Percentiles rank a stretch among this genome's conserved stretches.
These are phyloP conservation scores for Setaria viridis DNA, from an alignment of 202 grass and related monocot genomes.

Conservation along the genomic window DNA sequence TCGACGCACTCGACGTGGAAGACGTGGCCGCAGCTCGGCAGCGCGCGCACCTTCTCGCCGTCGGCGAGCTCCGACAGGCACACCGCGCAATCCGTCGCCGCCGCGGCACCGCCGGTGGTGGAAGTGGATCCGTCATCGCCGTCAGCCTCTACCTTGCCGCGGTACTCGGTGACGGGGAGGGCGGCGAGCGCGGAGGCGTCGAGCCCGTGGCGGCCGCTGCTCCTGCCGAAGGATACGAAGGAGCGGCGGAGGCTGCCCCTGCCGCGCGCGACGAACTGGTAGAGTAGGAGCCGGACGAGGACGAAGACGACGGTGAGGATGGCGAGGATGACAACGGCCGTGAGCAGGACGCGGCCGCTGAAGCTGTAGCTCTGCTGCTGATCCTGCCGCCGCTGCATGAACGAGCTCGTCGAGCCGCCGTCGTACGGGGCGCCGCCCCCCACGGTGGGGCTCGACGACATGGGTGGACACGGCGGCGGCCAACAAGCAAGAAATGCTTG, in stretches of 20 bases:
- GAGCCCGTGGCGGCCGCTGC: conserved; percentile 41
- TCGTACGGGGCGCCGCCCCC: not conserved
- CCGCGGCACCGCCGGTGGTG: not conserved
- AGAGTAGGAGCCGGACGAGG: conserved; percentile 43
- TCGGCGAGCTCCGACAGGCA: conserved; percentile 72
- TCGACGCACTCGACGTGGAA: conserved; percentile 87
- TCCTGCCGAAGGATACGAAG: conserved; percentile 25
- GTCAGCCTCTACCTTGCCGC: not conserved
- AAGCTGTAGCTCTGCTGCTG: conserved; percentile 26
- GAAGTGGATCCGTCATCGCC: not conserved
- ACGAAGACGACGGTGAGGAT: conserved; percentile 47
- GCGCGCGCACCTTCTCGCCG: conserved; percentile 62
- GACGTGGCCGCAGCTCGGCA: conserved; percentile 65
- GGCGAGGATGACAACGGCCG: conserved; percentile 48
- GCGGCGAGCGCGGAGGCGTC: conserved; percentile 49
- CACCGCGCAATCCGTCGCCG: conserved; percentile 50
- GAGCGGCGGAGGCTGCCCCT: conserved; percentile 19
- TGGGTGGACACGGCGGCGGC: not conserved
- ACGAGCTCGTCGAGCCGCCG: not conserved
- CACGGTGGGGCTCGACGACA: conserved; percentile 41
- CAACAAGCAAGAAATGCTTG: not conserved
- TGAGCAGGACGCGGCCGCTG: conserved; percentile 46
- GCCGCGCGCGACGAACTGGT: conserved; percentile 20
- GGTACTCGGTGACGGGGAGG: conserved; percentile 54
- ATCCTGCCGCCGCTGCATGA: not conserved